Evolutionary conservation across 78 protist species (phyloP), one percentile per base, ranked within the genome.

Genomic region (Protostelium mycophagum): DNA sequence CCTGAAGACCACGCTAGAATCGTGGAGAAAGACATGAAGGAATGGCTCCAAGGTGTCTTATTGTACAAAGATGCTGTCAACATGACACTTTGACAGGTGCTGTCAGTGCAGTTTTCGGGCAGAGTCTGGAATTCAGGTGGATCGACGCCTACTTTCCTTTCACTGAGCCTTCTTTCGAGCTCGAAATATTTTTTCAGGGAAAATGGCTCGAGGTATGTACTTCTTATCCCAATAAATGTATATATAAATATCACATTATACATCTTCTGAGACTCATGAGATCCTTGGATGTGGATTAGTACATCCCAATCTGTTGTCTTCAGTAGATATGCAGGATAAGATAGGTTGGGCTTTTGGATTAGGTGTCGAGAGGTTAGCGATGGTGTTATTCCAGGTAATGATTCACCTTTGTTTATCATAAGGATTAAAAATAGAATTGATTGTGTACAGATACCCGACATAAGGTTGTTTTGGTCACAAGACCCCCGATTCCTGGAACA

Each of bases 331-430:
- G 1, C 86, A 36, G 0, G 85, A 95, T 36, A 1, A 91, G 16
- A 36, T 91, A 51, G 98, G 96, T 31, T 97, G 98, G 97, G 99
- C 99, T 1, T 97, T 96, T 89, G 99, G 99, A 0, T 85, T 97
- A 28, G 99, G 99, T n/a, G 86, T 98, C 37, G 99, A 98, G 90
- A 92, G 99, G 1, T 63, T 97, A 29, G 99, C 99, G n/a, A 97
- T 98, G 98, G 93, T 93, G 1, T 86, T 96, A 28, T 97, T 94
- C 34, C 96, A n/a, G n/a, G n/a, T n/a, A n/a, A n/a, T n/a, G n/a
- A n/a, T n/a, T n/a, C n/a, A n/a, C n/a, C n/a, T n/a, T n/a, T n/a
- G n/a, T n/a, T n/a, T n/a, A n/a, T n/a, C n/a, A n/a, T n/a, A n/a
- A n/a, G n/a, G n/a, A n/a, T n/a, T n/a, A n/a, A n/a, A n/a, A n/a